phyloP scores from a whole-genome alignment of 345 rosid species.

The Boechera retrofracta region DNA sequence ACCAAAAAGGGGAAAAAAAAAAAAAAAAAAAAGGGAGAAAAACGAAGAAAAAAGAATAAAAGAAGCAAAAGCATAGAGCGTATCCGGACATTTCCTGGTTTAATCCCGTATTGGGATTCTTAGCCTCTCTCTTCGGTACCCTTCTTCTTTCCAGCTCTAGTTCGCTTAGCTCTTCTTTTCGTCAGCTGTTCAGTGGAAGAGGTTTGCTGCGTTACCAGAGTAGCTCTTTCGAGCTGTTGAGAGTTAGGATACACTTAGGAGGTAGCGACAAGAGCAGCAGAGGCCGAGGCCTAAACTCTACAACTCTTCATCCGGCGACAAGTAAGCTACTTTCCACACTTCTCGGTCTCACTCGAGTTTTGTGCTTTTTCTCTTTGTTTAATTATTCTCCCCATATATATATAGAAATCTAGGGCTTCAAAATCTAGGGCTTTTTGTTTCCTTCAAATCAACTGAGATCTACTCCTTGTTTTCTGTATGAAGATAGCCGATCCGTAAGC shows the following conservation, averaged over 20 bases:
- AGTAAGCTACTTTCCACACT: conserved; percentile 42
- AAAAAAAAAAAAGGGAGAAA: background rate
- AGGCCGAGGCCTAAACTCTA: no score
- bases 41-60: background rate
- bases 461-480: background rate
- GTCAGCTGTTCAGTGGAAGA: no score
- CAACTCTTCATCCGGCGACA: conserved; percentile 52
- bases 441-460: conserved; percentile 27
- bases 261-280: no score
- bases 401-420: background rate
- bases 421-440: conserved; percentile 29
- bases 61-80: background rate
- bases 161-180: no score
- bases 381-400: conserved; percentile 3
- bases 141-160: no score
- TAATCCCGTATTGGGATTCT: no score
- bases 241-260: no score
- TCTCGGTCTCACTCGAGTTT: conserved; percentile 17
- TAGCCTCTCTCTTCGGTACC: no score
- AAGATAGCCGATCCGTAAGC: background rate
- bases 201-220: no score
- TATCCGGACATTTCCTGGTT: background rate
- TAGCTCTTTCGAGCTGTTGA: no score
- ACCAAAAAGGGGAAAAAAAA: background rate
- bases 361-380: background rate